Conservation (phyloP, 2,329 filamentous ascomycete genomes). For the Salinomyces thailandicus region DNA sequence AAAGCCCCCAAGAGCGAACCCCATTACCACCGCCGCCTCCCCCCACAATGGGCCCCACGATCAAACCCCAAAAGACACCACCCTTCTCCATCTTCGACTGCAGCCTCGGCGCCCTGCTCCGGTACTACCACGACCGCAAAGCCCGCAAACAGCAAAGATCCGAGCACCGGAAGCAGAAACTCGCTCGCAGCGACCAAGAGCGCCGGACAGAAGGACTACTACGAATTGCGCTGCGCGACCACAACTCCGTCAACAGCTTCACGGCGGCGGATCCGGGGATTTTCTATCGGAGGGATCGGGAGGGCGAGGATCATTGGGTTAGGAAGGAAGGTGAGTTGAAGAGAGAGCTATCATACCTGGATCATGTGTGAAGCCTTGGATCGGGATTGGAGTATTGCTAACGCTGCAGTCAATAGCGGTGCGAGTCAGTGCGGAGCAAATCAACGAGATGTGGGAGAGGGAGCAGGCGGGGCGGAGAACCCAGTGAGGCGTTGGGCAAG, state of each 20-base stretch:
- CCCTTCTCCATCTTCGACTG: background rate
- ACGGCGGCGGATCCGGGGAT: constrained; percentile 14
- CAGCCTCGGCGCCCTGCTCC: background rate
- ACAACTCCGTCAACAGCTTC: constrained; percentile 10
- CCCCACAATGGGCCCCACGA: too few relatives aligned
- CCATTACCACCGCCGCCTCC: background rate
- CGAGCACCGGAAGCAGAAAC: background rate
- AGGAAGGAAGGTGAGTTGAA: constrained; percentile 2
- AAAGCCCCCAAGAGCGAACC: background rate
- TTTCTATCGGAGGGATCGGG: constrained; percentile 6
- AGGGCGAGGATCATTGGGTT: constrained; percentile 4
- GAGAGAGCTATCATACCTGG: too few relatives aligned
- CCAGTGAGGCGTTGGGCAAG: background rate
- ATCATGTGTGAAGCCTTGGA: too few relatives aligned
- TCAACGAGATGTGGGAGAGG: constrained; percentile 1
- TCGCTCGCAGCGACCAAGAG: constrained; percentile 8
- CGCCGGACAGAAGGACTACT: constrained; percentile 11
- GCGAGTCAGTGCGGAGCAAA: background rate
- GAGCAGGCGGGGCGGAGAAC: background rate
- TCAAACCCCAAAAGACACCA: background rate
- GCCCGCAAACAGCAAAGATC: background rate
- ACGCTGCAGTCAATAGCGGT: too few relatives aligned
- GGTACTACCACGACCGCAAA: background rate
- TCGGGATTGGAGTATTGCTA: too few relatives aligned
- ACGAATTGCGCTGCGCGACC: constrained; percentile 7